Evolutionary conservation across 2,329 filamentous ascomycete genomes (phyloP).

Genomic region (Neocucurbitaria cava): DNA sequence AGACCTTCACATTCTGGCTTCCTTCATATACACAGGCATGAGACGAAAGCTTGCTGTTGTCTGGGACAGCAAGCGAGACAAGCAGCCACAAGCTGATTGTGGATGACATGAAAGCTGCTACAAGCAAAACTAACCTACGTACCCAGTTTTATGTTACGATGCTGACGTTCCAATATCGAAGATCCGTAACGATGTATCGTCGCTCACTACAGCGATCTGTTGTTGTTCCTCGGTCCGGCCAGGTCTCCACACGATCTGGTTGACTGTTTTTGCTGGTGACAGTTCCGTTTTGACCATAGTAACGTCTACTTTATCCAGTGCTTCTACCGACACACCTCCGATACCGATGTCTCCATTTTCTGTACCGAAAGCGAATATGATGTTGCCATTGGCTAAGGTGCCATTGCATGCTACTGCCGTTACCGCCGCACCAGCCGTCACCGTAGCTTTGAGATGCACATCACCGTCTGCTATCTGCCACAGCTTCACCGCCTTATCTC

Average conservation of each 20-base stretch:
- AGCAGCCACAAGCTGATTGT: too few species aligned
- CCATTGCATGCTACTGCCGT: conserved; percentile 38
- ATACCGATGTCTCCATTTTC: conserved; percentile 40
- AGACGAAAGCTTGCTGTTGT: too few species aligned
- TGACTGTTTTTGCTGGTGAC: conserved; percentile 38
- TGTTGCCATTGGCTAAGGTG: background rate
- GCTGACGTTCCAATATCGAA: conserved; percentile 24
- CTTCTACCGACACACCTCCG: conserved; percentile 5
- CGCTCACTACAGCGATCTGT: conserved; percentile 51
- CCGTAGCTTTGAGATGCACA: conserved; percentile 30
- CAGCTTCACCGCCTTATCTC: conserved; percentile 80
- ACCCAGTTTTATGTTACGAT: background rate
- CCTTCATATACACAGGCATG: too few species aligned
- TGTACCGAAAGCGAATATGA: conserved; percentile 42
- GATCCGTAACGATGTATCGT: conserved; percentile 51
- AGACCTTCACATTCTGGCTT: too few species aligned
- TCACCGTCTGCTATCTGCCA: conserved; percentile 53
- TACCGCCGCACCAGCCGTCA: conserved; percentile 34
- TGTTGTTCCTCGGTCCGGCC: conserved; percentile 8
- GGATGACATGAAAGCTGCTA: too few species aligned
- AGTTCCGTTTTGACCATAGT: conserved; percentile 19
- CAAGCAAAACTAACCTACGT: too few species aligned
- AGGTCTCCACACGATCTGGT: conserved; percentile 45
- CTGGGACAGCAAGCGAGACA: too few species aligned
- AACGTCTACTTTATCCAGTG: conserved; percentile 22